Evolutionary conservation across 106 monocot species (phyloP), one percentile per base, ranked within the genome.

Genomic region (Iris macrosiphon): DNA sequence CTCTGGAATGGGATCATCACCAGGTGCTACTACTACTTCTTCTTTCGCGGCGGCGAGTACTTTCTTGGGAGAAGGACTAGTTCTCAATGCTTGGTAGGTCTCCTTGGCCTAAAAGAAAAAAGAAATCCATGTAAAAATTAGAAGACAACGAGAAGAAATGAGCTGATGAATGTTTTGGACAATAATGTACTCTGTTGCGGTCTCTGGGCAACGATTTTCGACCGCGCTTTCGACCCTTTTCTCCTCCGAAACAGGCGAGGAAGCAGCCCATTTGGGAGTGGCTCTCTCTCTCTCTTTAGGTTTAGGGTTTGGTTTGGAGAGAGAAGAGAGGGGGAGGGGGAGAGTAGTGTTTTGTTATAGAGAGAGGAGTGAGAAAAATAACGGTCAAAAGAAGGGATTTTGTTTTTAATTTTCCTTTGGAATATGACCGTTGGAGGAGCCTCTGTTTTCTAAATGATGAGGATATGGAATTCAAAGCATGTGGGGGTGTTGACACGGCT

Each of bases 241-340:
- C 40, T 12, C 73, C 83, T 19, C 78, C 78, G 32, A 83, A 83
- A 35, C 83, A 83, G n/a, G 67, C 77, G 56, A 83, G 83, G 24
- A 83, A 83, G 52, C 83, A 83, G 18, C 77, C 83, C 83, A 83
- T 83, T 27, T 19, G 37, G 22, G 49, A 40, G 59, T 30, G 26
- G 30, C 55, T 34, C 31, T 9, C 30, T 15, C 27, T 29, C 50
- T 26, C 26, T 27, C 26, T 28, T n/a, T 19, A 29, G 29, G 27
- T 20, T 60, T 20, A 15, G 31, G 53, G 29, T 18, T 34, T 17
- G 18, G 1, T n/a, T 4, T 10, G 24, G 26, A 47, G 18, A 25
- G 25, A 15, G 17, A 20, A 20, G 29, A 33, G 45, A 35, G 53
- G 37, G 52, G 4, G 21, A 38, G 49, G 12, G 7, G 2, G 14